These are phyloP conservation scores for Trifolium subterraneum DNA, from an alignment of 306 rosid species.

Conservation along the genomic window DNA sequence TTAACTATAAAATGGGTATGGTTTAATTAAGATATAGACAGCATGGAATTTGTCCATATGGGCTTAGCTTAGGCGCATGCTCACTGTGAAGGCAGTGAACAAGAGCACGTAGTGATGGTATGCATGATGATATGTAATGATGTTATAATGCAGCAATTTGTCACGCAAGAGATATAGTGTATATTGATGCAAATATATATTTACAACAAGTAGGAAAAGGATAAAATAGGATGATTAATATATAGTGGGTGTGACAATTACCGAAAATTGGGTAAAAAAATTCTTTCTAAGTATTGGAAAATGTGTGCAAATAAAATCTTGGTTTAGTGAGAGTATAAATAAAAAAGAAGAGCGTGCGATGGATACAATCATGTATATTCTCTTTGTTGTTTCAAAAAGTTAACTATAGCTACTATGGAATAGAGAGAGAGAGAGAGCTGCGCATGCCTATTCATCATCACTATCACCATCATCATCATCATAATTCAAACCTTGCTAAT, in stretches of 20 bases:
- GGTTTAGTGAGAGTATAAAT: constrained; percentile 41
- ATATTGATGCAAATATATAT: not conserved
- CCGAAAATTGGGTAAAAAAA: constrained; percentile 51
- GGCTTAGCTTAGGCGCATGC: not conserved
- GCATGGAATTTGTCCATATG: not conserved
- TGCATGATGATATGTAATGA: constrained; percentile 41
- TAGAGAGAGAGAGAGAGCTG: not conserved
- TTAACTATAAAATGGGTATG: too few species aligned
- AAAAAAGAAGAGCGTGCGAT: constrained; percentile 69
- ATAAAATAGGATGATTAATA: constrained; percentile 61
- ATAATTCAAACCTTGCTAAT: not conserved
- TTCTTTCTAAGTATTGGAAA: constrained; percentile 54
- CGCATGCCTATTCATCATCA: constrained; percentile 62
- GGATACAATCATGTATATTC: constrained; percentile 74
- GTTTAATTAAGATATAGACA: not conserved
- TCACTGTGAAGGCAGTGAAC: not conserved
- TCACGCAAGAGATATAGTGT: constrained; percentile 8
- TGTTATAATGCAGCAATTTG: constrained; percentile 32
- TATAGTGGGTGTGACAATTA: constrained; percentile 58
- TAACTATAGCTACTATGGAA: not conserved
- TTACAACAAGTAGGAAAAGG: constrained; percentile 37
- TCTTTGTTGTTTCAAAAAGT: constrained; percentile 53
- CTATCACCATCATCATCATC: constrained; percentile 47
- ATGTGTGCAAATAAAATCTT: constrained; percentile 52
- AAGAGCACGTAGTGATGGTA: constrained; percentile 24